Percentiles rank a stretch among this genome's conserved stretches.
phyloP scores from a whole-genome alignment of 768 basidiomycete species.

The Cyathus striatus region DNA sequence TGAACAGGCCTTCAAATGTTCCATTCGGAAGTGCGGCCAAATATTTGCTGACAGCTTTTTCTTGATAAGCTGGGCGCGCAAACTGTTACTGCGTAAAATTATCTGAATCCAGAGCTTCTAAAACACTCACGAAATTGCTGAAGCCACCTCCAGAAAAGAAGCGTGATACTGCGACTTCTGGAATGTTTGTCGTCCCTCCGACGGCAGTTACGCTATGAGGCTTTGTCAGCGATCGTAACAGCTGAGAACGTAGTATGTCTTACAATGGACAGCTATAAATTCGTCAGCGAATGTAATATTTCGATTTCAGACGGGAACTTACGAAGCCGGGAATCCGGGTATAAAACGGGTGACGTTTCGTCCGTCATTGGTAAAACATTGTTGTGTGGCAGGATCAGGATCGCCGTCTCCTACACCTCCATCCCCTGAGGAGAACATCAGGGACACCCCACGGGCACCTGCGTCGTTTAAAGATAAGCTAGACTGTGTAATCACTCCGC shows the following conservation, averaged over 20 bases:
- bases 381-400: constrained; percentile 40
- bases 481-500: neutral
- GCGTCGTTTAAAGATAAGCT: neutral
- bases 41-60: constrained; percentile 7
- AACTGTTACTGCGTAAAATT: too few species aligned
- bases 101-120: too few species aligned
- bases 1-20: constrained; percentile 12
- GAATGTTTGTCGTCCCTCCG: constrained; percentile 49
- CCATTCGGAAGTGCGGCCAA: constrained; percentile 9
- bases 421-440: constrained; percentile 64
- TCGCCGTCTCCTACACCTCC: constrained; percentile 60
- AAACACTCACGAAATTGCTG: constrained; percentile 55
- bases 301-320: too few species aligned
- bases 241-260: constrained; percentile 8
- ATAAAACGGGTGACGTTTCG: constrained; percentile 45
- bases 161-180: constrained; percentile 46
- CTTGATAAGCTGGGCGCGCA: constrained; percentile 11
- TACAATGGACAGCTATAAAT: constrained; percentile 41
- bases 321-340: constrained; percentile 55
- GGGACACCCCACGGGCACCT: constrained; percentile 60
- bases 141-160: constrained; percentile 72
- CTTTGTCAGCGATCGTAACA: neutral
- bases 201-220: constrained; percentile 58
- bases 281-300: too few species aligned
- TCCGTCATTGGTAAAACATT: constrained; percentile 58